These are phyloP conservation scores for Boletus huronensis DNA, from an alignment of 768 basidiomycete genomes.

Conservation along the genomic window DNA sequence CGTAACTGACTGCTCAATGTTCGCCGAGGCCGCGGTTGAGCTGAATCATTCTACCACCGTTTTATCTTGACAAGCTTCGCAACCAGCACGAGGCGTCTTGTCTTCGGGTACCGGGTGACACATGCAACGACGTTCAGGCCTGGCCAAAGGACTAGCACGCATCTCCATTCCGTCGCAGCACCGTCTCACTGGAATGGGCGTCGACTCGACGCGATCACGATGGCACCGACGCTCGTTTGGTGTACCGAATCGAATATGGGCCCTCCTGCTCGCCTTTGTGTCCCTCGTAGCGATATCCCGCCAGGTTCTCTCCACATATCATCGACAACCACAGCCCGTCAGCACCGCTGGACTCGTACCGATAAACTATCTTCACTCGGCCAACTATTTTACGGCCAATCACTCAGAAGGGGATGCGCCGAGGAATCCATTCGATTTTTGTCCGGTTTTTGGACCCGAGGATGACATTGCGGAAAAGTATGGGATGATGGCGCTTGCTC, in stretches of 20 bases:
- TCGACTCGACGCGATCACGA: conserved; percentile 46
- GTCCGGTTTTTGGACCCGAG: conserved; percentile 80
- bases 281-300: conserved; percentile 56
- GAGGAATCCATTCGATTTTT: conserved; percentile 81
- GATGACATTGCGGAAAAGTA: conserved; percentile 80
- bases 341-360: conserved; percentile 52
- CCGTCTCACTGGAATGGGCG: conserved; percentile 42
- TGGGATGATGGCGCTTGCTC: conserved; percentile 68
- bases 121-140: conserved; percentile 59
- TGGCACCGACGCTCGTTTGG: conserved; percentile 56
- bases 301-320: conserved; percentile 44
- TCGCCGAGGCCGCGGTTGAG: background rate
- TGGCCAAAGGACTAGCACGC: conserved; percentile 49
- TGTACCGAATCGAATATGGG: conserved; percentile 68
- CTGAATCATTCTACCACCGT: background rate
- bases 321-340: conserved; percentile 21
- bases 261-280: conserved; percentile 53
- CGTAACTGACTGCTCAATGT: background rate
- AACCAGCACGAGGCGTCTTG: background rate
- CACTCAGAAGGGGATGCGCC: conserved; percentile 33
- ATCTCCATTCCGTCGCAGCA: conserved; percentile 48
- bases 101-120: conserved; percentile 24
- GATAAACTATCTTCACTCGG: conserved; percentile 79
- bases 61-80: conserved; percentile 3
- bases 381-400: conserved; percentile 26